Conservation (phyloP, 257 asterid genomes). For the Fraxinus cuspidata region DNA sequence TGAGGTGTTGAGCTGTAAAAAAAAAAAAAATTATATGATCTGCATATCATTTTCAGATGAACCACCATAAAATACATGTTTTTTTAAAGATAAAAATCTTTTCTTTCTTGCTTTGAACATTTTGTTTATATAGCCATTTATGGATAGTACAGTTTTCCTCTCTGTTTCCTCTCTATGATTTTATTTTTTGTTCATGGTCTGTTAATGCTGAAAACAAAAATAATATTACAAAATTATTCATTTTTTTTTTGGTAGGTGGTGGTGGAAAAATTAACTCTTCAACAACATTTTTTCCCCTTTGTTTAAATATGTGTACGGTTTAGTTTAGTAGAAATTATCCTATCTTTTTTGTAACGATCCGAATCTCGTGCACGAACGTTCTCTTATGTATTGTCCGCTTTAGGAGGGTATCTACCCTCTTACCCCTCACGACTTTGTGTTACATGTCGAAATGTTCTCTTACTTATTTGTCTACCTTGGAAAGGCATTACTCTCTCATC, state of each 20-base stretch:
- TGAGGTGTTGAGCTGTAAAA: constrained; percentile 20
- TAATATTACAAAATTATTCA: not conserved
- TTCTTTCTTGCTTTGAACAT: not conserved
- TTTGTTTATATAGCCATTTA: not conserved
- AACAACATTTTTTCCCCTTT: not conserved
- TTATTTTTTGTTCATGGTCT: not conserved
- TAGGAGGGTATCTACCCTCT: too few relatives aligned
- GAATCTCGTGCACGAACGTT: too few relatives aligned
- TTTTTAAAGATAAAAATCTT: not conserved
- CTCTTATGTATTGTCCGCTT: too few relatives aligned
- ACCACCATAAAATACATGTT: not conserved
- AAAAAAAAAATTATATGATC: not conserved
- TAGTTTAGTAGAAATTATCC: not conserved
- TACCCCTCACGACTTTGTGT: too few relatives aligned
- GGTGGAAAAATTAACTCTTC: constrained; percentile 1
- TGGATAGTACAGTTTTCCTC: not conserved
- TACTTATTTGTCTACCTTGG: too few relatives aligned
- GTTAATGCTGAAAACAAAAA: not conserved
- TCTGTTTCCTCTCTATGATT: not conserved
- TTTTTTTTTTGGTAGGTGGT: not conserved
- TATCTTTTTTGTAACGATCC: too few relatives aligned
- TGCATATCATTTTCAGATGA: not conserved
- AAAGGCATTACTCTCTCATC: too few relatives aligned
- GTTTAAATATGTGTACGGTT: not conserved
- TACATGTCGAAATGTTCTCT: too few relatives aligned